A percentile compares a stretch with the other conserved stretches of the same genome.
phyloP scores from a whole-genome alignment of 1,284 basidiomycete species.

The Acaromyces ingoldii region DNA sequence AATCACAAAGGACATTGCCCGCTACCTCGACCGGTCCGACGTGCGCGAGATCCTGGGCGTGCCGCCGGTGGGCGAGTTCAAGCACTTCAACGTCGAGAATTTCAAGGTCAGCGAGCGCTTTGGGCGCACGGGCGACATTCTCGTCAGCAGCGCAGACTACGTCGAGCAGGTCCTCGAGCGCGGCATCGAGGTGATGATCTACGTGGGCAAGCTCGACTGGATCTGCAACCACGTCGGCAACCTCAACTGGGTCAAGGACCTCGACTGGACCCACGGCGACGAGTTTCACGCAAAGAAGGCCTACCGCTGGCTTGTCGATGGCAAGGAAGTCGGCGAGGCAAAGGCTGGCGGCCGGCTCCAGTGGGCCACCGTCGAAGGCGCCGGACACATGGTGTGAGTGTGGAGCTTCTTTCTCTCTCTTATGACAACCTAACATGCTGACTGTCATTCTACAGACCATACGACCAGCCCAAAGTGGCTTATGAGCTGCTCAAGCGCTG shows the following conservation, averaged over 20 bases:
- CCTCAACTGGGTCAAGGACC: conserved; percentile 21
- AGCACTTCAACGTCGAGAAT: conserved; percentile 18
- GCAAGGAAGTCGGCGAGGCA: conserved; percentile 23
- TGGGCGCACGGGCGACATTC: conserved; percentile 12
- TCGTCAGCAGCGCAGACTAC: conserved; percentile 53
- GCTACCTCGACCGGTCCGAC: conserved; percentile 38
- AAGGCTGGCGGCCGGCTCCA: conserved; percentile 19
- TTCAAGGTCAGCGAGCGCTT: conserved; percentile 21
- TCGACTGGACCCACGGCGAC: conserved; percentile 20
- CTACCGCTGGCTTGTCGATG: conserved; percentile 24
- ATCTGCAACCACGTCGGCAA: conserved; percentile 44
- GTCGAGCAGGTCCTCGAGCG: conserved; percentile 69
- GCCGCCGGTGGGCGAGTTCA: conserved; percentile 29
- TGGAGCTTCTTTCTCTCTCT: too few relatives aligned
- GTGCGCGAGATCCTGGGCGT: conserved; percentile 35
- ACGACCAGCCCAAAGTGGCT: too few relatives aligned
- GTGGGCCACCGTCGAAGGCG: conserved; percentile 35
- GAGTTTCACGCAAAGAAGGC: conserved; percentile 15
- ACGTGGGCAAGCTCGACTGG: conserved; percentile 58
- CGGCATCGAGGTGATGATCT: conserved; percentile 66
- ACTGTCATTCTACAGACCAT: too few relatives aligned
- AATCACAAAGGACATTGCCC: conserved; percentile 30
- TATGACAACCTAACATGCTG: too few relatives aligned
- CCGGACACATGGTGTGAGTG: too few relatives aligned
- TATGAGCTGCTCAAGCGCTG: too few relatives aligned